phyloP scores from a whole-genome alignment of 305 asterid species.

The Fraxinus latifolia region DNA sequence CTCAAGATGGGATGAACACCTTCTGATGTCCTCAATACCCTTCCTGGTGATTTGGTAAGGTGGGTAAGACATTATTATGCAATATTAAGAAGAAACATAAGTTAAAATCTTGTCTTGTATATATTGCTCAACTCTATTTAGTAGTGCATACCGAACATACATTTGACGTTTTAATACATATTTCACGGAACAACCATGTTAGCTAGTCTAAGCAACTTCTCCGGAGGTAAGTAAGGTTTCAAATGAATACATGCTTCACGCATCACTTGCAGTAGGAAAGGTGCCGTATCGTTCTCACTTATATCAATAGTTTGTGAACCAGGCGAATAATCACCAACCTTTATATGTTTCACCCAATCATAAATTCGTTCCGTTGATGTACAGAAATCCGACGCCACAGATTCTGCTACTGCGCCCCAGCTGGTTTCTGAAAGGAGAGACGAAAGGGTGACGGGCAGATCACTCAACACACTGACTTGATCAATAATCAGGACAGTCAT shows the following conservation, averaged over 20 bases:
- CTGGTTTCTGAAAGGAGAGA: conserved; percentile 49
- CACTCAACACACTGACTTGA: conserved; percentile 54
- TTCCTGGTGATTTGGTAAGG: not conserved
- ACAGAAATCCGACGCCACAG: conserved; percentile 52
- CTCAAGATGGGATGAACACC: not conserved
- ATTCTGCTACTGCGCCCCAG: conserved; percentile 58
- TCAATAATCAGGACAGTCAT: conserved; percentile 70
- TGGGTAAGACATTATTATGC: not conserved
- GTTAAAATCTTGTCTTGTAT: not conserved
- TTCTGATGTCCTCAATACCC: not conserved
- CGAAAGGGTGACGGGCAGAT: conserved; percentile 68
- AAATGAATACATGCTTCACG: conserved; percentile 54
- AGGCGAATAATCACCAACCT: conserved; percentile 25
- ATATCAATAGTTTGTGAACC: conserved; percentile 40
- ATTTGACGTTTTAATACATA: not conserved
- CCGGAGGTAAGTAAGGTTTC: conserved; percentile 57
- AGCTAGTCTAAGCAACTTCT: conserved; percentile 70
- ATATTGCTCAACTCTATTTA: not conserved
- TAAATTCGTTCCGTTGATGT: conserved; percentile 53
- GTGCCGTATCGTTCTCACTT: conserved; percentile 47
- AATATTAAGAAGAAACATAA: not conserved
- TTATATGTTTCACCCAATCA: conserved; percentile 44
- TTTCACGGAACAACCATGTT: conserved; percentile 48
- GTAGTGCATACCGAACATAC: not conserved
- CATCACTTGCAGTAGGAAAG: conserved; percentile 54